Evolutionary conservation across 306 rosid genomes (phyloP).

Genomic region (Trifolium subterraneum): DNA sequence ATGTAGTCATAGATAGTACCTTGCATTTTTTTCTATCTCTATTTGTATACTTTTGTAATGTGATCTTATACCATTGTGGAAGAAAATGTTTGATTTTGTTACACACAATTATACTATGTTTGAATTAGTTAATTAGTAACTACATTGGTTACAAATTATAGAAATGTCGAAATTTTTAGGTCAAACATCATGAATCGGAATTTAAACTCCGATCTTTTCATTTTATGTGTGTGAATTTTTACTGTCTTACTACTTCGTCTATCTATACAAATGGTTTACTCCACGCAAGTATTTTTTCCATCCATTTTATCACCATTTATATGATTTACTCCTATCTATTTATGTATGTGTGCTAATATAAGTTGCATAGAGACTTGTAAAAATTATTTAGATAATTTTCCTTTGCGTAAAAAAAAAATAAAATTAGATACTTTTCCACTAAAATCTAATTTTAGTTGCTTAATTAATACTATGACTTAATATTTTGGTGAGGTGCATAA

Average conservation of each 20-base stretch:
- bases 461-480: neutral
- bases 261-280: neutral
- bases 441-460: neutral
- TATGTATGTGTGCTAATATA: too few species aligned
- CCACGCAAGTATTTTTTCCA: neutral
- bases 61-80: neutral
- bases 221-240: too few species aligned
- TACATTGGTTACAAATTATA: too few species aligned
- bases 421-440: neutral
- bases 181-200: too few species aligned
- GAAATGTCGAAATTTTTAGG: too few species aligned
- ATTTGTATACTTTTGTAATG: slow-evolving; percentile 34
- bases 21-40: too few species aligned
- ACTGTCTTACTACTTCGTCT: too few species aligned
- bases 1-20: slow-evolving; percentile 28
- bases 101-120: neutral
- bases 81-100: slow-evolving; percentile 31
- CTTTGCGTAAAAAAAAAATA: too few species aligned
- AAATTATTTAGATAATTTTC: neutral
- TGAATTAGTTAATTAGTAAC: neutral
- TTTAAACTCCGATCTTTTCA: too few species aligned
- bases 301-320: neutral
- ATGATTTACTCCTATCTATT: too few species aligned
- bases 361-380: neutral
- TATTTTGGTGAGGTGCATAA: neutral